Base-by-base conservation (phyloP, 495 filamentous ascomycete genomes). In the Penicillium arizonense region DNA sequence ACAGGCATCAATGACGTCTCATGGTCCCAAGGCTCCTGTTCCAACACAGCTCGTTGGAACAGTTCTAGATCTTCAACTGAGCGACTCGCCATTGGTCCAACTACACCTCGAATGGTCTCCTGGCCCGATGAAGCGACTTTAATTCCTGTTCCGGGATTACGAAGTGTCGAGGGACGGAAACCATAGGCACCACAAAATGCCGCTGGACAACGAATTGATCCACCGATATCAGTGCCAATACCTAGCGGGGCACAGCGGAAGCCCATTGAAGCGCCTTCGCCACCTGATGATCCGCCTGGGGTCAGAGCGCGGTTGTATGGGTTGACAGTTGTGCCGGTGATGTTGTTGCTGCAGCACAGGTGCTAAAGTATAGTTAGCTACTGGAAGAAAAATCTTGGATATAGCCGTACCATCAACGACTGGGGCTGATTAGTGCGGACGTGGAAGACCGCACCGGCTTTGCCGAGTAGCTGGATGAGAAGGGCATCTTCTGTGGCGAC, bases 171-270 rank as follows among this genome's bases (percentile, higher is more conserved):
- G 8, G 85, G 83, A 26, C 82, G 82, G 54, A 87, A 74, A 0
- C 78, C 76, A 52, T 81, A 85, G 2, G 79, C 63, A n/a, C 80
- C 78, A 32, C 77, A 79, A 56, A 81, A 85, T 5, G 81, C 77
- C 7, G 81, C 80, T 0, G 84, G 84, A 20, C 79, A 76, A 14
- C 84, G 68, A 14, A 87, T 80, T 4, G 78, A 83, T 5, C 86
- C 87, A 4, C 87, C 87, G 18, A 83, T 81, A 24, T 86, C 81
- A 11, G 83, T 86, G 0, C 86, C 87, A 44, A 90, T 80, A 2
- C 87, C 87, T 3, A 90, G 63, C 21, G 80, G 74, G 10, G 77
- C 77, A 11, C 86, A 87, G 36, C 77, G 71, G 46, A 88, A 75
- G 4, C 75, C 83, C 36, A 86, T 67, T 10, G 89, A 74, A 1